Percentiles rank a stretch among this genome's conserved stretches.
These are phyloP conservation scores for Lichtheimia ornata DNA, from an alignment of 371 early-diverging fungal species.

Conservation along the genomic window DNA sequence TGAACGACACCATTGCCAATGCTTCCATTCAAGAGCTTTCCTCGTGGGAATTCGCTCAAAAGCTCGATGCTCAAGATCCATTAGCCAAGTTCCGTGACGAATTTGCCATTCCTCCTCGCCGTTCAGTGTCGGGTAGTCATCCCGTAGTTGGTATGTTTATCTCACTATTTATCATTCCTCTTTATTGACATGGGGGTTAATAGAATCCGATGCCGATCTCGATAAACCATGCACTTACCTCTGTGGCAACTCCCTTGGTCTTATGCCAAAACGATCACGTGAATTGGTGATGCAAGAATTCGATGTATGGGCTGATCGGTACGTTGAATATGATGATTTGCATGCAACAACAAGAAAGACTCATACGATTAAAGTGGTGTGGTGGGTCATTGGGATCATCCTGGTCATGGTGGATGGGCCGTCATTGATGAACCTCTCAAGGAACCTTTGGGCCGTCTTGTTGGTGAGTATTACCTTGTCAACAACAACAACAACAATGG, in stretches of 20 bases:
- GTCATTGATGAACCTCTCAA: conserved; percentile 79
- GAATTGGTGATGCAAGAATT: conserved; percentile 83
- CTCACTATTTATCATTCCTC: too few relatives aligned
- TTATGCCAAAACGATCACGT: conserved; percentile 75
- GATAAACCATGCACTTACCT: conserved; percentile 73
- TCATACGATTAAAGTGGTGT: conserved; percentile 62
- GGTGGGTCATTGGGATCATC: conserved; percentile 85
- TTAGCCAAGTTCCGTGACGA: conserved; percentile 60
- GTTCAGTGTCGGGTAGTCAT: conserved; percentile 33
- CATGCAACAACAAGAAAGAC: neutral
- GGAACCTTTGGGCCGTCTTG: conserved; percentile 72
- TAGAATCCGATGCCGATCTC: conserved; percentile 16
- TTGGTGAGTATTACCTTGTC: conserved; percentile 57
- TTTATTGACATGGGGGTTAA: neutral
- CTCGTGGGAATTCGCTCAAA: conserved; percentile 49
- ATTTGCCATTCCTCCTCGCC: conserved; percentile 67
- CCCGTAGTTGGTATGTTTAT: neutral
- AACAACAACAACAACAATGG: too few relatives aligned
- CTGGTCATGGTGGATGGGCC: conserved; percentile 87
- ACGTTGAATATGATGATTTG: neutral
- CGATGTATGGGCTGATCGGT: conserved; percentile 83
- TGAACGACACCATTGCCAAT: too few relatives aligned
- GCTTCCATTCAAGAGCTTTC: neutral
- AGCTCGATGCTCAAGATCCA: conserved; percentile 62
- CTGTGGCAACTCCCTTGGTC: conserved; percentile 93